A percentile compares a stretch with the other conserved stretches of the same genome.
These are phyloP conservation scores for Xylaria sp. DNA, from an alignment of 2,329 filamentous ascomycete species.

Conservation along the genomic window DNA sequence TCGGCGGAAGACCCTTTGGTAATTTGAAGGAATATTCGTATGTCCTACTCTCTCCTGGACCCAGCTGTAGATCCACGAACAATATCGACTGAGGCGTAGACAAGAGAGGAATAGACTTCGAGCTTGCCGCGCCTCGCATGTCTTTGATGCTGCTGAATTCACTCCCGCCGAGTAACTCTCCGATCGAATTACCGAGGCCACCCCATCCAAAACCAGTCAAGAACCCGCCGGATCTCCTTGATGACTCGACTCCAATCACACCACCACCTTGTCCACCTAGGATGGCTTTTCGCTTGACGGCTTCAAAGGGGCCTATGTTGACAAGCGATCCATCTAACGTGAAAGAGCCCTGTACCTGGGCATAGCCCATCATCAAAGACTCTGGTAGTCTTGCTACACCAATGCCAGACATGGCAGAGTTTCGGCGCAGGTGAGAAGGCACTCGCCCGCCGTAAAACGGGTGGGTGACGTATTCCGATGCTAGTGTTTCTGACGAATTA, in stretches of 20 bases:
- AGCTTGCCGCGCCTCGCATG: slow-evolving; percentile 82
- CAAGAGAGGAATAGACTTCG: slow-evolving; percentile 83
- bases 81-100: slow-evolving; percentile 92
- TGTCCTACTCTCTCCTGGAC: slow-evolving; percentile 79
- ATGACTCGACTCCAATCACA: slow-evolving; percentile 72
- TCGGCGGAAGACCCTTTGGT: slow-evolving; percentile 84
- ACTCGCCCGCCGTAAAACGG: slow-evolving; percentile 34
- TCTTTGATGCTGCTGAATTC: slow-evolving; percentile 93
- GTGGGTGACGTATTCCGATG: slow-evolving; percentile 76
- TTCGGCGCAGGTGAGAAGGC: slow-evolving; percentile 43
- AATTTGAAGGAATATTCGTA: slow-evolving; percentile 84
- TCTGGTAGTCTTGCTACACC: slow-evolving; percentile 56
- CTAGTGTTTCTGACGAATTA: slow-evolving; percentile 86
- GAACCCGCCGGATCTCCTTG: slow-evolving; percentile 70
- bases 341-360: slow-evolving; percentile 88
- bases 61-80: slow-evolving; percentile 86
- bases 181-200: slow-evolving; percentile 79
- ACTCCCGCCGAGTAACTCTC: slow-evolving; percentile 76
- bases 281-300: slow-evolving; percentile 90
- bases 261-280: slow-evolving; percentile 82
- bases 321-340: slow-evolving; percentile 86
- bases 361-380: slow-evolving; percentile 95
- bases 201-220: slow-evolving; percentile 84
- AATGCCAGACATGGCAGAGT: slow-evolving; percentile 39
- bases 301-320: slow-evolving; percentile 84